Conservation (phyloP, 805 yeast species). For the Hanseniaspora taiwanica region DNA sequence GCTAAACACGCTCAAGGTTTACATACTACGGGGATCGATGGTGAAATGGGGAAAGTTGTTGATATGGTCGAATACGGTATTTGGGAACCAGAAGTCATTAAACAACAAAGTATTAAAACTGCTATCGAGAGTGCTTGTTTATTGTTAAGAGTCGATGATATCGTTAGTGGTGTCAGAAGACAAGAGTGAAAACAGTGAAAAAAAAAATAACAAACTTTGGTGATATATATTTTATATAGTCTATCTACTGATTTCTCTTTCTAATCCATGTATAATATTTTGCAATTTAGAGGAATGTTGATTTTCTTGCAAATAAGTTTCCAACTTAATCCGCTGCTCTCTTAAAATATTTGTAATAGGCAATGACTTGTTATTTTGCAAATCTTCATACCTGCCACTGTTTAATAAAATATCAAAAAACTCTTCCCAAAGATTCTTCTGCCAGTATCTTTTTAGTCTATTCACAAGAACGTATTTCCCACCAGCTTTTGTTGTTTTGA, state of each 20-base stretch:
- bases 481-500: conserved; percentile 29
- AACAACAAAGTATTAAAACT: conserved; percentile 94
- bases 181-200: conserved; percentile 23
- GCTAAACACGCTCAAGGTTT: conserved; percentile 93
- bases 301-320: conserved; percentile 4
- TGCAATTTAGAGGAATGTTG: conserved; percentile 14
- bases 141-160: conserved; percentile 91
- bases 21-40: conserved; percentile 82
- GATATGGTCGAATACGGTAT: conserved; percentile 94
- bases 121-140: conserved; percentile 95
- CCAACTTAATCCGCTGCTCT: conserved; percentile 19
- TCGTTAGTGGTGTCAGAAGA: conserved; percentile 87
- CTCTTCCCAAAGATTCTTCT: conserved; percentile 52
- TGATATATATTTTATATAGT: not conserved
- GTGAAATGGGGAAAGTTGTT: conserved; percentile 84
- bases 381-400: conserved; percentile 24
- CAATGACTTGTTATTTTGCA: conserved; percentile 12
- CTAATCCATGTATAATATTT: conserved; percentile 25
- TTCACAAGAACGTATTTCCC: conserved; percentile 27
- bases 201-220: too few species aligned
- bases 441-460: conserved; percentile 64
- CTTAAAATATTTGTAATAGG: conserved; percentile 31
- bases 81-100: conserved; percentile 98
- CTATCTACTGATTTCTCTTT: conserved; percentile 16
- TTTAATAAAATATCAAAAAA: conserved; percentile 54